phyloP scores from a whole-genome alignment of 1,139 yeast species.

The Zygoascus sp. region DNA sequence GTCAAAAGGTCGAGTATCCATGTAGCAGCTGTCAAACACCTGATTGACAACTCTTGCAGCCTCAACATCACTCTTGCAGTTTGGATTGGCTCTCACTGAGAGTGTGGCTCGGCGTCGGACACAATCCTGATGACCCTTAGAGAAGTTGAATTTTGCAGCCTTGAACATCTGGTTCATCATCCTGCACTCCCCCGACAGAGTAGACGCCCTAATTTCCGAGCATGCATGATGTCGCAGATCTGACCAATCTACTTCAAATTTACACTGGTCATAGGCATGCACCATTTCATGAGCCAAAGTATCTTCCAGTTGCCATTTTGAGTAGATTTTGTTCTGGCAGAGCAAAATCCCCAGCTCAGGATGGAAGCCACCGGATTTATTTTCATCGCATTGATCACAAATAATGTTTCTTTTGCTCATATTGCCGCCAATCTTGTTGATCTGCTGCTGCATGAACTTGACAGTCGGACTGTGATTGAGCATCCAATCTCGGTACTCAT shows the following conservation, averaged over 20 bases:
- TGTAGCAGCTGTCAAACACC: constrained; percentile 90
- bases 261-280: constrained; percentile 87
- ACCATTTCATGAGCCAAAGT: constrained; percentile 88
- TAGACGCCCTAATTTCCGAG: constrained; percentile 90
- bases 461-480: constrained; percentile 73
- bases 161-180: constrained; percentile 78
- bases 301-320: constrained; percentile 83
- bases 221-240: constrained; percentile 93
- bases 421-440: constrained; percentile 63
- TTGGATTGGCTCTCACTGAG: constrained; percentile 82
- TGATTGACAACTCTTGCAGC: constrained; percentile 78
- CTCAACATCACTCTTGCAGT: constrained; percentile 62
- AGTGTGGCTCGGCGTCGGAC: constrained; percentile 82
- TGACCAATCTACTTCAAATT: constrained; percentile 79
- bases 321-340: constrained; percentile 78
- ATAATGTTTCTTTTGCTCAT: constrained; percentile 48
- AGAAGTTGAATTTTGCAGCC: constrained; percentile 50
- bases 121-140: constrained; percentile 85
- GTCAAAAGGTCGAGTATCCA: constrained; percentile 94
- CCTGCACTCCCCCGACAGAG: constrained; percentile 92
- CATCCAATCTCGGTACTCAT: constrained; percentile 74
- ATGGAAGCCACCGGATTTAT: constrained; percentile 89
- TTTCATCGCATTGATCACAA: constrained; percentile 82
- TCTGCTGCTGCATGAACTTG: constrained; percentile 80
- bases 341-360: constrained; percentile 82